These are phyloP conservation scores for Bondarzewia mesenterica DNA, from an alignment of 1,284 basidiomycete species.

Conservation along the genomic window DNA sequence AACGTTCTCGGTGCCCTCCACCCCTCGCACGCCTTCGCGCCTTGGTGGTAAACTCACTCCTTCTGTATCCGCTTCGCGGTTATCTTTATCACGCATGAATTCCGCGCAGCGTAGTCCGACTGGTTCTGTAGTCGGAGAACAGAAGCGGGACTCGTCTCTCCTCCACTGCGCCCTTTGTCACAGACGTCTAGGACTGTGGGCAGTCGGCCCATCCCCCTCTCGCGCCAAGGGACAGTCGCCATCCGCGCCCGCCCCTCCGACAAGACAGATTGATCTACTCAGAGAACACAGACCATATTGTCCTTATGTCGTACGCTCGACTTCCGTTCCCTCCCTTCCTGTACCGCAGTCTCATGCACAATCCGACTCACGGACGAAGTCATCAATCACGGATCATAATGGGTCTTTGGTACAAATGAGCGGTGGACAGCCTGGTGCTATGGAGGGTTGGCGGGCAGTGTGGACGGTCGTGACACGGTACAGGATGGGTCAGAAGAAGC, in stretches of 20 bases:
- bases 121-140: constrained; percentile 6
- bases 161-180: constrained; percentile 65
- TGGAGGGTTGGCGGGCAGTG: constrained; percentile 77
- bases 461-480: constrained; percentile 57
- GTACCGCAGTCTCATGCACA: constrained; percentile 18
- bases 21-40: constrained; percentile 9
- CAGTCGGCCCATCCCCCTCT: constrained; percentile 35
- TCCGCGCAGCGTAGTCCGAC: constrained; percentile 7
- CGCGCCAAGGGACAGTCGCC: constrained; percentile 6
- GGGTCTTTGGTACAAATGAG: constrained; percentile 21
- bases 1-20: constrained; percentile 27
- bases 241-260: constrained; percentile 20
- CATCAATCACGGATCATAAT: constrained; percentile 13
- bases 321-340: constrained; percentile 52
- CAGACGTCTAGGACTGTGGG: constrained; percentile 70
- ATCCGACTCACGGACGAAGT: constrained; percentile 10
- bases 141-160: constrained; percentile 38
- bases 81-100: constrained; percentile 5
- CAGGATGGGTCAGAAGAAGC: constrained; percentile 50
- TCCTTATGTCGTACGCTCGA: constrained; percentile 69
- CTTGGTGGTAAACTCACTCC: constrained; percentile 13
- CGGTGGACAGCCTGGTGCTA: constrained; percentile 18
- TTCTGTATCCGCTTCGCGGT: constrained; percentile 12
- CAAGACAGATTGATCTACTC: constrained; percentile 58
- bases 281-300: constrained; percentile 78